phyloP scores from a whole-genome alignment of 139 green algal genomes.

The Micractinium conductrix region DNA sequence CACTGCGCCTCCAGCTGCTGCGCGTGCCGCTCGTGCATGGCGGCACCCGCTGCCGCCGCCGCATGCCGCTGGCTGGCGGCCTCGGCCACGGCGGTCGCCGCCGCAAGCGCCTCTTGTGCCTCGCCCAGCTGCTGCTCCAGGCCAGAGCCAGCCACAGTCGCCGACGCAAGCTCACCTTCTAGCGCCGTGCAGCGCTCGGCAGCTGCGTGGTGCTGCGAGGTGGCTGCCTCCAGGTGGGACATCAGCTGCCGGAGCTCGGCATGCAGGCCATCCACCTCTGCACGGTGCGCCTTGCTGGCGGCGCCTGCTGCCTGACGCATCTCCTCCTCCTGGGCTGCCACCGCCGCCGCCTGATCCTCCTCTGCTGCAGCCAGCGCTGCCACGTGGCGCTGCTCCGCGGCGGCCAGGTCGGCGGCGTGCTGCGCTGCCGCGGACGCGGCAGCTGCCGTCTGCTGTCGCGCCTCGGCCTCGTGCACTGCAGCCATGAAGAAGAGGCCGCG shows the following conservation, averaged over 20 bases:
- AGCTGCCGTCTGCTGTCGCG: background rate
- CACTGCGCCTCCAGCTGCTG: conserved; percentile 38
- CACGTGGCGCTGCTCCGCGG: background rate
- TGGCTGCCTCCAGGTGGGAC: background rate
- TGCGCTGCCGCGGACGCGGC: background rate
- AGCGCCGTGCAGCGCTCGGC: background rate
- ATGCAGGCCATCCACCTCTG: background rate
- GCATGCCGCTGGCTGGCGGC: background rate
- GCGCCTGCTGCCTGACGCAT: background rate
- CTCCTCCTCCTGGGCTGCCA: background rate
- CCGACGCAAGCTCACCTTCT: background rate
- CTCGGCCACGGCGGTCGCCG: background rate
- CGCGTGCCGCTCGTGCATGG: background rate
- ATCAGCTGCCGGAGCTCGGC: background rate
- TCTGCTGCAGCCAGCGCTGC: background rate
- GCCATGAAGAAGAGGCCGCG: conserved; percentile 9
- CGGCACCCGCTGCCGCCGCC: background rate
- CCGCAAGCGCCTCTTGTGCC: background rate
- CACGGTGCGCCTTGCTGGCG: background rate
- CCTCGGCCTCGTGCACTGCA: background rate
- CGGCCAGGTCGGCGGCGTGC: background rate
- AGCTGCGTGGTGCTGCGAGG: background rate
- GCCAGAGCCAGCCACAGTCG: background rate
- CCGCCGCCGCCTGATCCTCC: background rate
- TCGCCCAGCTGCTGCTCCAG: conserved; percentile 7